These are phyloP conservation scores for Westerdykella aurantiaca DNA, from an alignment of 2,329 filamentous ascomycete genomes.

Conservation along the genomic window DNA sequence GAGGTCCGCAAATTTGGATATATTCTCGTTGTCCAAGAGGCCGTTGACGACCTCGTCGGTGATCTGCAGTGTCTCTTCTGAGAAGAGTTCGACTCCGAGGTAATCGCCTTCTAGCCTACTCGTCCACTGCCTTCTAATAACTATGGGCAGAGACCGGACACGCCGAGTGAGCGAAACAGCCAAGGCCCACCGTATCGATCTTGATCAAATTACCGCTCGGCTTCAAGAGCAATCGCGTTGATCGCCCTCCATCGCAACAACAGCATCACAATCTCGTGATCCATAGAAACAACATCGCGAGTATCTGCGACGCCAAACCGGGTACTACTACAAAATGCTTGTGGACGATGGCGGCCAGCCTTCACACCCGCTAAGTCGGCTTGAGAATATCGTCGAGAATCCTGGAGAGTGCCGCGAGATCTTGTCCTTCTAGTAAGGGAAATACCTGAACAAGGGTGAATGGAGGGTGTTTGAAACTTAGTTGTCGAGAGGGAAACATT, in stretches of 20 bases:
- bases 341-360: constrained; percentile 30
- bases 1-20: constrained; percentile 16
- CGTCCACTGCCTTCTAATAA: not conserved
- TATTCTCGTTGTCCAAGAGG: constrained; percentile 5
- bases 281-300: constrained; percentile 1
- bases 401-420: constrained; percentile 20
- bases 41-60: constrained; percentile 8
- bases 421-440: constrained; percentile 21
- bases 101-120: not conserved
- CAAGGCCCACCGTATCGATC: constrained; percentile 1
- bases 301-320: constrained; percentile 8
- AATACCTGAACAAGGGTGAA: not conserved
- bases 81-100: not conserved
- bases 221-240: not conserved
- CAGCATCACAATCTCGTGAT: not conserved
- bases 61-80: constrained; percentile 11
- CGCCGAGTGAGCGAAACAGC: not conserved
- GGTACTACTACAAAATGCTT: constrained; percentile 20
- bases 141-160: not conserved
- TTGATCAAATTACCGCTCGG: constrained; percentile 3
- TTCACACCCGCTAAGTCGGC: constrained; percentile 4
- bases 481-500: constrained; percentile 23
- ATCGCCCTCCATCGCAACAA: not conserved
- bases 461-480: constrained; percentile 22
- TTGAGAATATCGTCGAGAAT: constrained; percentile 17